Percentiles rank a stretch among this genome's conserved stretches.
Conservation (phyloP, 805 yeast species). For the Ogataea thermomethanolica region DNA sequence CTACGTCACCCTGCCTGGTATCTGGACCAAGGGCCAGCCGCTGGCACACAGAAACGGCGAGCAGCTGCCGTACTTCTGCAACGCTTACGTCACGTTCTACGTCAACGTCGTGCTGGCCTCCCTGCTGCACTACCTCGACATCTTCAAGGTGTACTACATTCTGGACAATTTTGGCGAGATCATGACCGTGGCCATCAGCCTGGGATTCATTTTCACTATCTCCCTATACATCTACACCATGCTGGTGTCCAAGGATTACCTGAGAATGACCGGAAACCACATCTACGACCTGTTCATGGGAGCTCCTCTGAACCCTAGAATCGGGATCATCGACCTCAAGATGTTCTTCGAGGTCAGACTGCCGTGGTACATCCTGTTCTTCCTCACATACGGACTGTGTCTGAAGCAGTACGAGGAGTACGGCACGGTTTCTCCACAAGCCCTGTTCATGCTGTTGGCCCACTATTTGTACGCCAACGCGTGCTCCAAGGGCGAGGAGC, state of each 20-base stretch:
- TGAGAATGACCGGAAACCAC: constrained; percentile 87
- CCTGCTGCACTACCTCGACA: constrained; percentile 65
- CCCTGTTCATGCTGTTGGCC: constrained; percentile 68
- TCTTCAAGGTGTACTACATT: constrained; percentile 70
- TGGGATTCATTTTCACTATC: constrained; percentile 70
- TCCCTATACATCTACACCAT: constrained; percentile 67
- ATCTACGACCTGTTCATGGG: constrained; percentile 95
- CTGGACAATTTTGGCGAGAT: constrained; percentile 84
- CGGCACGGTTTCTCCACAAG: constrained; percentile 78
- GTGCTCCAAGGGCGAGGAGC: constrained; percentile 95
- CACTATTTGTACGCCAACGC: constrained; percentile 96
- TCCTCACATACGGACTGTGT: constrained; percentile 69
- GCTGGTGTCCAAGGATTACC: constrained; percentile 67
- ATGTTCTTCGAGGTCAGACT: constrained; percentile 97
- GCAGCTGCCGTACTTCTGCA: constrained; percentile 89
- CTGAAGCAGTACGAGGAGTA: constrained; percentile 77
- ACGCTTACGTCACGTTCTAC: constrained; percentile 85
- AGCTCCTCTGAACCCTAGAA: constrained; percentile 92
- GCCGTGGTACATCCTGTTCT: constrained; percentile 91
- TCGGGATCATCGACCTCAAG: constrained; percentile 89
- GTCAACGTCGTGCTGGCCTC: constrained; percentile 55
- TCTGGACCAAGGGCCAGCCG: constrained; percentile 95
- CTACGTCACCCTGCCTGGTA: constrained; percentile 85
- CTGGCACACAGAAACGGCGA: constrained; percentile 73
- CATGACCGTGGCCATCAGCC: constrained; percentile 85